Conservation (phyloP, 805 yeast species). For the Saccharomycopsis sp. region DNA sequence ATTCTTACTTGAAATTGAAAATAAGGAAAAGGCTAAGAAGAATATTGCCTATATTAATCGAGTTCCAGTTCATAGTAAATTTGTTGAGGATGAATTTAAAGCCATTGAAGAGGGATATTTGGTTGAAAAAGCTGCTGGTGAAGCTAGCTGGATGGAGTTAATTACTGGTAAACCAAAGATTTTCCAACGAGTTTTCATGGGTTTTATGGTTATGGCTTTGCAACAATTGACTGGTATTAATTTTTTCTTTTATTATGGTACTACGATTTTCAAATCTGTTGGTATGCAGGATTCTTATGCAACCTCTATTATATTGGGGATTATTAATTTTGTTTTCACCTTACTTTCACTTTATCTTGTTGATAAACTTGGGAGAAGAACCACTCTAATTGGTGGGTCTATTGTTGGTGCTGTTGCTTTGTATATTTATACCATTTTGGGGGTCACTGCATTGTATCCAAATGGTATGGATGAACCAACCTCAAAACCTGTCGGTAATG, state of each 20-base stretch:
- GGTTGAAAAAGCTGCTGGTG: slow-evolving; percentile 54
- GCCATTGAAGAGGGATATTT: slow-evolving; percentile 52
- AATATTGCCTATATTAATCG: slow-evolving; percentile 56
- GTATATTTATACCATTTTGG: slow-evolving; percentile 45
- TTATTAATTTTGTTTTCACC: slow-evolving; percentile 50
- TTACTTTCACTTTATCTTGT: slow-evolving; percentile 45
- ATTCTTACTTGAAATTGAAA: slow-evolving; percentile 45
- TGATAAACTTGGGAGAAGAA: slow-evolving; percentile 48
- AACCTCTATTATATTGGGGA: slow-evolving; percentile 54
- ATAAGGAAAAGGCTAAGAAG: slow-evolving; percentile 44
- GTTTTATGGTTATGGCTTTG: slow-evolving; percentile 50
- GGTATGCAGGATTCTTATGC: slow-evolving; percentile 50
- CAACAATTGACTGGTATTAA: slow-evolving; percentile 64
- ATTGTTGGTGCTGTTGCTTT: slow-evolving; percentile 23
- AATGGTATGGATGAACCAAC: slow-evolving; percentile 32
- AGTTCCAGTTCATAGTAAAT: slow-evolving; percentile 44
- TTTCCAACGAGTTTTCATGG: slow-evolving; percentile 38
- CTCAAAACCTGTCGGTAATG: slow-evolving; percentile 48
- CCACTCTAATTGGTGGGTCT: slow-evolving; percentile 42
- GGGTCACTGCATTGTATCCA: slow-evolving; percentile 31
- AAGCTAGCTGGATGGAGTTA: slow-evolving; percentile 58
- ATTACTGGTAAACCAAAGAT: slow-evolving; percentile 59
- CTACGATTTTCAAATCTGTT: slow-evolving; percentile 52
- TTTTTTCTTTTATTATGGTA: slow-evolving; percentile 62
- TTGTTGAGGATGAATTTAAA: slow-evolving; percentile 47